These are phyloP conservation scores for Diplogelasinospora grovesii DNA, from an alignment of 495 filamentous ascomycete genomes.

Conservation along the genomic window DNA sequence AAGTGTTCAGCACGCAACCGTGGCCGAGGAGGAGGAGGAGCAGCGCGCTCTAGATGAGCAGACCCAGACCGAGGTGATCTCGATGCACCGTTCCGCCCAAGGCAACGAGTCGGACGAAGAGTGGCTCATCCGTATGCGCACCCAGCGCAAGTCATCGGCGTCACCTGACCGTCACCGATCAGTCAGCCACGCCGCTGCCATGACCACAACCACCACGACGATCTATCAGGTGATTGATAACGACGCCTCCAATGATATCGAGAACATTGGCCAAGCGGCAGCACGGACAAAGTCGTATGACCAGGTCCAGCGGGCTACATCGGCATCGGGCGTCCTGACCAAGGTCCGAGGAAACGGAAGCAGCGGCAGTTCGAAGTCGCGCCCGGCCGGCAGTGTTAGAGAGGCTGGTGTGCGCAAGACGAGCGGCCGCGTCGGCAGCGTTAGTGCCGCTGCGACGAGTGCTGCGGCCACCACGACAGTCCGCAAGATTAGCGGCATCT, in stretches of 20 bases:
- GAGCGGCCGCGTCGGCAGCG: slow-evolving; percentile 85
- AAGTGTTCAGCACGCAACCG: slow-evolving; percentile 26
- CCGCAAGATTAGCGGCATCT: slow-evolving; percentile 38
- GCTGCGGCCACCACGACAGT: slow-evolving; percentile 23
- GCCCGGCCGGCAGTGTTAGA: slow-evolving; percentile 43
- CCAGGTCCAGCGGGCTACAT: slow-evolving; percentile 51
- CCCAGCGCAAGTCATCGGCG: slow-evolving; percentile 45
- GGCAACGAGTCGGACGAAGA: slow-evolving; percentile 74
- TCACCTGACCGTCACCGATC: slow-evolving; percentile 34
- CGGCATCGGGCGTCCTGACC: slow-evolving; percentile 58
- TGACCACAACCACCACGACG: slow-evolving; percentile 55
- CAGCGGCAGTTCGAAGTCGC: slow-evolving; percentile 41
- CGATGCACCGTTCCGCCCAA: slow-evolving; percentile 45
- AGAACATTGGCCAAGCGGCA: slow-evolving; percentile 40
- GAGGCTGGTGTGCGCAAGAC: slow-evolving; percentile 74
- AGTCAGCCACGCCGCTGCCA: slow-evolving; percentile 52
- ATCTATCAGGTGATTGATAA: slow-evolving; percentile 49
- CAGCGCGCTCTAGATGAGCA: slow-evolving; percentile 2
- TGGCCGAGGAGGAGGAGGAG: slow-evolving; percentile 41
- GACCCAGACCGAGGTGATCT: slow-evolving; percentile 35
- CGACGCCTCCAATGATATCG: slow-evolving; percentile 48
- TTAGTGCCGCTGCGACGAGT: slow-evolving; percentile 36
- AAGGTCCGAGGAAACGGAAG: slow-evolving; percentile 72
- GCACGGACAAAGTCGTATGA: slow-evolving; percentile 59
- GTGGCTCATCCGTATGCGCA: slow-evolving; percentile 61